These are phyloP conservation scores for Syncephalastrum monosporum DNA, from an alignment of 371 early-diverging fungal species.

Conservation along the genomic window DNA sequence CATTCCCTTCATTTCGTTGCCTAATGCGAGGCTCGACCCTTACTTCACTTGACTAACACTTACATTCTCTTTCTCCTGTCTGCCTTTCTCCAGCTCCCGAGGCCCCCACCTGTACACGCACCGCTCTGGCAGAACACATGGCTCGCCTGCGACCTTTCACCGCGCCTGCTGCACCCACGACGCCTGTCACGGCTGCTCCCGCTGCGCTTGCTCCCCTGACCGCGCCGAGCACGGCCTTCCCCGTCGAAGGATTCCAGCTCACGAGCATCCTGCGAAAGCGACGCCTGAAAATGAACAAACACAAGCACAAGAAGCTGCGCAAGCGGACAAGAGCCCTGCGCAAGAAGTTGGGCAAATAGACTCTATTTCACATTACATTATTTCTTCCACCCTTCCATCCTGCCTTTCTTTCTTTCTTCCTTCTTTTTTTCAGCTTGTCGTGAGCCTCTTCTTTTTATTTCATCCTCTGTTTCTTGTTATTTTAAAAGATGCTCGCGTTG, in stretches of 20 bases:
- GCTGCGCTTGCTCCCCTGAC: no score
- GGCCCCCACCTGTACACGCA: no score
- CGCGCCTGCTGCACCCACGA: no score
- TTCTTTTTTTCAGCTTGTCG: neutral
- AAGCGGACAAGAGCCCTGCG: slow-evolving; percentile 78
- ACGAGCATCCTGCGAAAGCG: slow-evolving; percentile 79
- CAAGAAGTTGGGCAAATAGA: slow-evolving; percentile 77
- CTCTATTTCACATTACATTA: neutral
- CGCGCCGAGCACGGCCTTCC: no score
- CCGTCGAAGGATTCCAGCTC: slow-evolving; percentile 34
- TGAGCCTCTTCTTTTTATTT: neutral
- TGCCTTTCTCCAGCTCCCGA: no score
- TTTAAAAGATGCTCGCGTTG: slow-evolving; percentile 1
- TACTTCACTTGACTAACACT: no score
- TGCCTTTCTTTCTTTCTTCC: neutral
- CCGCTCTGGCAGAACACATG: no score
- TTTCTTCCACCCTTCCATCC: neutral
- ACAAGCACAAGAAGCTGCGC: slow-evolving; percentile 81
- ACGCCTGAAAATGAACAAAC: slow-evolving; percentile 86
- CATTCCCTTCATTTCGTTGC: no score
- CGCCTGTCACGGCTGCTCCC: no score
- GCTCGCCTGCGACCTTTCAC: no score
- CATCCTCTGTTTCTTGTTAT: neutral
- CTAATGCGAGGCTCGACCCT: no score
- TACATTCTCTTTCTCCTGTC: no score